Evolutionary conservation across 352 stramenopile species (phyloP), one percentile per base, ranked within the genome.

Genomic region (Globisporangium echinulatum): DNA sequence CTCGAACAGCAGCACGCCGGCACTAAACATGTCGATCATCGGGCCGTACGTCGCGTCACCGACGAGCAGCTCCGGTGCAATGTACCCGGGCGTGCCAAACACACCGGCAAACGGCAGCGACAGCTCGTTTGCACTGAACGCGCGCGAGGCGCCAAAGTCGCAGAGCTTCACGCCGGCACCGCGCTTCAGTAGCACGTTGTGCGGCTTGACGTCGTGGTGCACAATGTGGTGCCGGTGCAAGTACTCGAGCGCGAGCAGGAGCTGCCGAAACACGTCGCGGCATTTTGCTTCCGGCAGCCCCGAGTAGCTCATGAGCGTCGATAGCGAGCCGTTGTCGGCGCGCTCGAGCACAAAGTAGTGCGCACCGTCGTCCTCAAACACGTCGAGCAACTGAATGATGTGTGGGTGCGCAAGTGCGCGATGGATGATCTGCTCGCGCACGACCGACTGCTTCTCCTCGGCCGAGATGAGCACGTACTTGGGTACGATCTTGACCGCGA

Each of bases 201-300:
- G 70, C 4, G 88, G 88, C 63, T 97, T 97, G 56, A 97, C 88
- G 65, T 97, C 90, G 52, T 92, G 85, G 66, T 97, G 90, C 13
- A 97, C 74, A 54, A 97, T 92, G 67, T 87, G 74, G 65, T 87
- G 74, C 25, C 47, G 40, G 59, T 90, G 81, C 42, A 90, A 63
- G 43, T 90, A 90, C 49, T 84, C 75, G 10, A 90, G 72, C 2
- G 81, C 81, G 2, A 72, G 69, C 43, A 90, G 61, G 37, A 90
- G 49, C 58, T 90, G 77, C 9, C 51, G 63, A n/a, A 88, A 88
- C 25, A 87, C 60, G 3, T 77, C 60, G 48, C 78, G 78, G 43
- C 74, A 82, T 33, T 72, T 71, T 36, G 56, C 58, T 52, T 90
- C 80, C 3, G 74, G 68, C 25, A 90, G 68, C 4, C 80, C 80